phyloP scores from a whole-genome alignment of 2,329 filamentous ascomycete species.

The Fusarium sp. region DNA sequence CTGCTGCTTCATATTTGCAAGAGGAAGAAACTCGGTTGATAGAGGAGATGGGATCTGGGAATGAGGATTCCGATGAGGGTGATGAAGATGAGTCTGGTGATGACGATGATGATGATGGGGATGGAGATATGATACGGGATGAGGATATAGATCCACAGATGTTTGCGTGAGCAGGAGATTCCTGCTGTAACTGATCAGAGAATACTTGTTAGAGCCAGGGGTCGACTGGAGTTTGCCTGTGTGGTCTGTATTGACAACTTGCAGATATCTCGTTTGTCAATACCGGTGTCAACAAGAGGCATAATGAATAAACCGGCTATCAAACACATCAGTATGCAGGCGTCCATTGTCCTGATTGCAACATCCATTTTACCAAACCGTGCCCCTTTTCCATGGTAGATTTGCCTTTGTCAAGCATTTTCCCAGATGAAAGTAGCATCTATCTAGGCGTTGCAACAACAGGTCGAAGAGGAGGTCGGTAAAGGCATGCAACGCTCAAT shows the following conservation, averaged over 20 bases:
- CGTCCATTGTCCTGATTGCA: accelerated
- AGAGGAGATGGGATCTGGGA: slow-evolving; percentile 45
- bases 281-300: neutral
- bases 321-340: neutral
- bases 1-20: slow-evolving; percentile 36
- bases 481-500: neutral
- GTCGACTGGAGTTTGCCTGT: too few species aligned
- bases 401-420: neutral
- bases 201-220: neutral
- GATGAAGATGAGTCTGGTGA: slow-evolving; percentile 48
- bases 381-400: neutral
- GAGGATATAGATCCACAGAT: slow-evolving; percentile 2
- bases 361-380: neutral
- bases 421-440: too few species aligned
- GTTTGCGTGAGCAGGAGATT: neutral
- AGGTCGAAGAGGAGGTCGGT: too few species aligned
- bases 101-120: slow-evolving; percentile 41
- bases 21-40: slow-evolving; percentile 41
- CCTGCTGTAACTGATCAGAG: neutral
- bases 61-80: slow-evolving; percentile 47
- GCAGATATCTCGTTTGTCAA: neutral
- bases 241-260: too few species aligned
- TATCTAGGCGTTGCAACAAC: too few species aligned
- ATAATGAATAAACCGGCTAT: neutral
- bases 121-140: slow-evolving; percentile 15